phyloP scores from a whole-genome alignment of 2,329 filamentous ascomycete species.

The Penicillium italicum region DNA sequence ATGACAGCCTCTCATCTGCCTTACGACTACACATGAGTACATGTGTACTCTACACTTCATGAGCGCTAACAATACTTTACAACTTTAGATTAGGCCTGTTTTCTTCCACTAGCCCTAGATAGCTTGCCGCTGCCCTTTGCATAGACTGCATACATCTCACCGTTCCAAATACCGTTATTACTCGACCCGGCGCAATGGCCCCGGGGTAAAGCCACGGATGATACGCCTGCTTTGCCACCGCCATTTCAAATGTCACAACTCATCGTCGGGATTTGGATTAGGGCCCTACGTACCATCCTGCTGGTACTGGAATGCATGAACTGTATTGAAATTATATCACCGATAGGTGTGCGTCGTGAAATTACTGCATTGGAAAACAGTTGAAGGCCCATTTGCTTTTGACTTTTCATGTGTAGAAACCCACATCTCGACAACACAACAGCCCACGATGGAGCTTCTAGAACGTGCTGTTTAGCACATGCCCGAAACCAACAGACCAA shows the following conservation, averaged over 20 bases:
- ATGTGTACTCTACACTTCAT: neutral
- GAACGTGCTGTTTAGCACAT: neutral
- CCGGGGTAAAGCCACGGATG: neutral
- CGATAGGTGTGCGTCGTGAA: neutral
- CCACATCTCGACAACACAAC: neutral
- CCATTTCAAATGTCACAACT: neutral
- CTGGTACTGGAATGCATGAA: neutral
- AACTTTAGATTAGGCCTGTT: neutral
- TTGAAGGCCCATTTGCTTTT: neutral
- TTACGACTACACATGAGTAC: neutral
- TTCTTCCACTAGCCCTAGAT: neutral
- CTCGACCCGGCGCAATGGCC: slow-evolving; percentile 1
- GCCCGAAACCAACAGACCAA: neutral
- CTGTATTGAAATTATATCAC: neutral
- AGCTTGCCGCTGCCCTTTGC: neutral
- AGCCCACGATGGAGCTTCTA: too few relatives aligned
- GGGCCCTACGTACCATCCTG: neutral
- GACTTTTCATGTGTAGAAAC: neutral
- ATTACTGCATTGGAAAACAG: neutral
- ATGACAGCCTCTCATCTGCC: neutral
- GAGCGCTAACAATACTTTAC: neutral
- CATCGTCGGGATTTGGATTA: neutral
- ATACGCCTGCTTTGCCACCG: neutral
- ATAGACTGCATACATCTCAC: too few relatives aligned
- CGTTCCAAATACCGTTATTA: neutral